Percentiles rank a stretch among this genome's conserved stretches.
Conservation (phyloP, 495 filamentous ascomycete genomes). For the Geopyxis carbonaria region DNA sequence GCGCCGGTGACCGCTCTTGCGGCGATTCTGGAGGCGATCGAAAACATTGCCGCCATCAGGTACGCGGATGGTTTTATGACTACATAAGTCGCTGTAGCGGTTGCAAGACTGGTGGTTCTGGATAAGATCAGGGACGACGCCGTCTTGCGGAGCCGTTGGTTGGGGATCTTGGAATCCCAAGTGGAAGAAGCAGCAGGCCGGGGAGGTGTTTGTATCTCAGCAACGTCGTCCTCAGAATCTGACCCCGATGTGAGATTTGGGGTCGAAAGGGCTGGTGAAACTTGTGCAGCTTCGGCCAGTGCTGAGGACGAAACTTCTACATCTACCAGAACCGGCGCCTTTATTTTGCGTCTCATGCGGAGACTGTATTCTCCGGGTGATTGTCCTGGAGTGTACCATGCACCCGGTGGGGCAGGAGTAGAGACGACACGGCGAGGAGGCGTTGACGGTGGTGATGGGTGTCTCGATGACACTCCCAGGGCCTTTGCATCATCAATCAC, state of each 20-base stretch:
- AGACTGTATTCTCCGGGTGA: background rate
- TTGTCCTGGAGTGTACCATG: slow-evolving; percentile 9
- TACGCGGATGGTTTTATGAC: slow-evolving; percentile 23
- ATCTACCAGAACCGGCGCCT: slow-evolving; percentile 4
- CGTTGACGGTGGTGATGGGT: slow-evolving; percentile 11
- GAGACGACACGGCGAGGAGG: slow-evolving; percentile 7
- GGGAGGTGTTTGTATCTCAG: slow-evolving; percentile 3
- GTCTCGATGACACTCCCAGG: slow-evolving; percentile 8
- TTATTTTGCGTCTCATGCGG: background rate
- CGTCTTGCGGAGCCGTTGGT: slow-evolving; percentile 14
- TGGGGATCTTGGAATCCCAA: background rate
- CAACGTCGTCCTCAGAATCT: slow-evolving; percentile 18
- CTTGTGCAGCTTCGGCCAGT: slow-evolving; percentile 10
- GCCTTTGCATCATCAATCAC: slow-evolving; percentile 9
- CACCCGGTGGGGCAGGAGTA: slow-evolving; percentile 7
- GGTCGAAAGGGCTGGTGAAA: slow-evolving; percentile 13
- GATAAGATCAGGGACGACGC: slow-evolving; percentile 18
- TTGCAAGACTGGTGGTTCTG: slow-evolving; percentile 8
- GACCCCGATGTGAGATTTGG: slow-evolving; percentile 20
- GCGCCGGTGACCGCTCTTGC: slow-evolving; percentile 20
- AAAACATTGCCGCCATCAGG: slow-evolving; percentile 20
- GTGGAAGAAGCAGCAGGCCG: background rate
- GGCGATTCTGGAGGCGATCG: slow-evolving; percentile 18
- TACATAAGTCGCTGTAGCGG: slow-evolving; percentile 12
- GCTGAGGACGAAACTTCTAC: slow-evolving; percentile 6